Base-by-base conservation (phyloP, 331 rosid genomes). In the Quercus tomentella region DNA sequence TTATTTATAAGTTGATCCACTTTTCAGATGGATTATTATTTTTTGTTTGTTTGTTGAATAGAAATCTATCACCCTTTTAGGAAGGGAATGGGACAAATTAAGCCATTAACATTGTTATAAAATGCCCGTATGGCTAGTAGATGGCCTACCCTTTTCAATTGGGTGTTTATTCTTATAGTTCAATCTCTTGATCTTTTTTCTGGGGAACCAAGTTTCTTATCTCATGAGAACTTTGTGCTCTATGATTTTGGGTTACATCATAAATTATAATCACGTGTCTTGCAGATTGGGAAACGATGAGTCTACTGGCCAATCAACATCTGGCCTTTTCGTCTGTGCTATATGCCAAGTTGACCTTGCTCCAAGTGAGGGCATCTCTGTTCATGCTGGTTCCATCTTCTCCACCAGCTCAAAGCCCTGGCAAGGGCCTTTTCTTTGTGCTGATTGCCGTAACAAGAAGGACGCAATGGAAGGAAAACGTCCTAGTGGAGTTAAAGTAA, bases 381-480 rank as follows among this genome's bases (percentile, higher is more conserved):
- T 91, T 75, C 96, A 92, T 54, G 97, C 95, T 4, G 97, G 97
- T 58, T 89, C 94, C 72, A 91, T 91, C 77, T 95, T 95, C 87
- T 92, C 97, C 56, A 90, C 91, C 80, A 91, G 94, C 81, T 82
- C 97, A 26, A 95, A 90, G 84, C 98, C 98, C 17, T 95, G 98
- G 98, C 95, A 92, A 70, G 98, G 98, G 17, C 98, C 98, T 58
- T 92, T 94, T 80, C 96, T 94, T 4, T 94, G 98, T 23, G 85
- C 82, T 0, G 97, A 83, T 80, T 94, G 98, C 62, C 93, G 97
- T 11, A 74, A 92, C 71, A 94, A 94, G 89, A 94, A 94, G 85
- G 98, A 94, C 11, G 98, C 98, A 14, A 94, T 94, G 98, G 98
- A 94, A 86, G 98, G 98, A 54, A 94, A 91, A 62, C 97, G 97